Evolutionary conservation across 2,329 filamentous ascomycete species (phyloP).

Genomic region (Fusarium sp.): DNA sequence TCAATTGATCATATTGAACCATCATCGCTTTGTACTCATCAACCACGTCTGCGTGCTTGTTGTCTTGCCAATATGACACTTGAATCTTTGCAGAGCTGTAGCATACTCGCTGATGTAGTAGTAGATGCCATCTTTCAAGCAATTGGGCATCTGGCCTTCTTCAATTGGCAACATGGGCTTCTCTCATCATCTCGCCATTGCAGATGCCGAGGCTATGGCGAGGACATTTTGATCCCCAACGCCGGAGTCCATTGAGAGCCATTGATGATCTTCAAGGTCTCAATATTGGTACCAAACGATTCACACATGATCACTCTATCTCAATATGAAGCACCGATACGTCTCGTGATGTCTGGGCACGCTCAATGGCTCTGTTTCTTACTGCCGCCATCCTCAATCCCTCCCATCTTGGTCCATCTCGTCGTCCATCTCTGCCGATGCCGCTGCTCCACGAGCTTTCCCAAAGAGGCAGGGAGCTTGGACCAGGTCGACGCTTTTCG

Average conservation of each 20-base stretch:
- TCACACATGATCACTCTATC: not conserved
- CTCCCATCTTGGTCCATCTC: not conserved
- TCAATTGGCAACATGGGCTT: not conserved
- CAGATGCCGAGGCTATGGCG: conserved; percentile 22
- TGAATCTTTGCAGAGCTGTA: no score
- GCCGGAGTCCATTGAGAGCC: conserved; percentile 14
- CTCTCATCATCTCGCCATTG: conserved; percentile 1
- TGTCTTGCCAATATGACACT: not conserved
- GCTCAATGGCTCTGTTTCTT: conserved; percentile 29
- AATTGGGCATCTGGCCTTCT: conserved; percentile 12
- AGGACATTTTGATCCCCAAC: not conserved
- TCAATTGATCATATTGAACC: conserved; percentile 12
- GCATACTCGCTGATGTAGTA: not conserved
- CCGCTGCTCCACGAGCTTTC: conserved; percentile 28
- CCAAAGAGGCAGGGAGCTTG: conserved; percentile 44
- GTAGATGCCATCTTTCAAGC: not conserved
- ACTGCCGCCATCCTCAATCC: not conserved
- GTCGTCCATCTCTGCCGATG: conserved; percentile 16
- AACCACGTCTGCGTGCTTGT: not conserved
- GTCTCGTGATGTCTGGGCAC: not conserved
- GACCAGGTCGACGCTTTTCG: conserved; percentile 29
- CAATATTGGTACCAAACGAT: not conserved
- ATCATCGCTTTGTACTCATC: not conserved
- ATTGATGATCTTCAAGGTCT: not conserved
- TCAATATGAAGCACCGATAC: not conserved